phyloP scores from a whole-genome alignment of 2,329 filamentous ascomycete species.

The Dryadomyces sulphureus region DNA sequence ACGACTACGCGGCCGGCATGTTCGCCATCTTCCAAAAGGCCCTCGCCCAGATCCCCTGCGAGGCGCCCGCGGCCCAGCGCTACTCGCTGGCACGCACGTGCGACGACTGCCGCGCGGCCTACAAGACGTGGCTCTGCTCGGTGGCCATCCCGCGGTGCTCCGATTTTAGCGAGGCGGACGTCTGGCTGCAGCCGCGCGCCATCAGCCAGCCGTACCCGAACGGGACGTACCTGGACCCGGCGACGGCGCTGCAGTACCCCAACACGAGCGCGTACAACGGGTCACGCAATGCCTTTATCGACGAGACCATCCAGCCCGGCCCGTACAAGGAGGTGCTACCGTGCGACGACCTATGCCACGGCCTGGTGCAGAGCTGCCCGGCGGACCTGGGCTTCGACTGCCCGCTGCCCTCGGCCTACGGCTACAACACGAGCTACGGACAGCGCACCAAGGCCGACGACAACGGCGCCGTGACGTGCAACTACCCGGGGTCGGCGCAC shows the following conservation, averaged over 20 bases:
- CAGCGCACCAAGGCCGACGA: conserved; percentile 11
- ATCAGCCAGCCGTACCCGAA: conserved; percentile 55
- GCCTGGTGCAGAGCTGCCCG: conserved; percentile 74
- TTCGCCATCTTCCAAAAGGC: conserved; percentile 71
- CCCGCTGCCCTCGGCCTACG: conserved; percentile 31
- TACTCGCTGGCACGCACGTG: conserved; percentile 75
- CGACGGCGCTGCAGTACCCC: conserved; percentile 14
- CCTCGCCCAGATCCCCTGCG: conserved; percentile 72
- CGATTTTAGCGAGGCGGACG: conserved; percentile 46
- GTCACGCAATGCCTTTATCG: conserved; percentile 61
- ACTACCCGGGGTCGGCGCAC: conserved; percentile 45
- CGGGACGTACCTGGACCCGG: conserved; percentile 29
- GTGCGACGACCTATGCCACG: conserved; percentile 76
- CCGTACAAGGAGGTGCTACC: conserved; percentile 91
- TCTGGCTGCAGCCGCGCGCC: conserved; percentile 54
- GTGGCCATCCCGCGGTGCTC: conserved; percentile 86
- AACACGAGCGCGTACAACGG: conserved; percentile 28
- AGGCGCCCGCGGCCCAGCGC: conserved; percentile 53
- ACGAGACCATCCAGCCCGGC: conserved; percentile 56
- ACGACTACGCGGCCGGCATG: conserved; percentile 52
- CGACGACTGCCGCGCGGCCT: conserved; percentile 59
- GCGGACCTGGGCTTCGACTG: conserved; percentile 61
- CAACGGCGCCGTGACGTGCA: conserved; percentile 30
- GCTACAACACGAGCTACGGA: conserved; percentile 33
- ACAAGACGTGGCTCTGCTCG: conserved; percentile 91